A percentile compares a stretch with the other conserved stretches of the same genome.
Conservation (phyloP, 305 asterid genomes). For the Fraxinus sp. region DNA sequence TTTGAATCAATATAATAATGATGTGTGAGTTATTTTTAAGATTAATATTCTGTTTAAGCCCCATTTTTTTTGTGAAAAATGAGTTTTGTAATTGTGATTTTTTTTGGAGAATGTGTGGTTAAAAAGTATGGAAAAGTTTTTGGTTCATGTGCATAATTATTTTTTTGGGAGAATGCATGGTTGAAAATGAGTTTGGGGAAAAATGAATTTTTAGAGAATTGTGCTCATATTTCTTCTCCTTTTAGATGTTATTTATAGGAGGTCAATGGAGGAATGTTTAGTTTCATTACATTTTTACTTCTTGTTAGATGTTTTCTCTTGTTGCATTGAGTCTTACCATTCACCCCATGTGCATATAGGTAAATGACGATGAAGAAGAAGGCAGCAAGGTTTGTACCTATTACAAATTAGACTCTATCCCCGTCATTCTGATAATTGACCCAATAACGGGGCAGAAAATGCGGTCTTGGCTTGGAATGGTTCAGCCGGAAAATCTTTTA, state of each 20-base stretch:
- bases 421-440: constrained; percentile 78
- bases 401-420: constrained; percentile 76
- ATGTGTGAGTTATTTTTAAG: background rate
- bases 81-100: background rate
- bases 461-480: constrained; percentile 93
- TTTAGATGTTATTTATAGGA: background rate
- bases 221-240: background rate
- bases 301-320: constrained; percentile 21
- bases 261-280: background rate
- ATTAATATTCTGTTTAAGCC: background rate
- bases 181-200: background rate
- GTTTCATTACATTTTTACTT: constrained; percentile 13
- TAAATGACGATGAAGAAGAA: constrained; percentile 84
- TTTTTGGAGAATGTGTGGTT: background rate
- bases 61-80: background rate
- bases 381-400: constrained; percentile 94
- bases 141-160: background rate
- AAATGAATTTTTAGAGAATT: background rate
- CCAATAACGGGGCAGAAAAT: constrained; percentile 95
- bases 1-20: background rate
- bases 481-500: constrained; percentile 83
- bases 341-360: constrained; percentile 44
- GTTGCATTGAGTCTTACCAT: constrained; percentile 15
- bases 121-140: background rate
- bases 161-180: background rate